phyloP scores from a whole-genome alignment of 2,329 filamentous ascomycete genomes.

The Stagonosporopsis tanaceti region DNA sequence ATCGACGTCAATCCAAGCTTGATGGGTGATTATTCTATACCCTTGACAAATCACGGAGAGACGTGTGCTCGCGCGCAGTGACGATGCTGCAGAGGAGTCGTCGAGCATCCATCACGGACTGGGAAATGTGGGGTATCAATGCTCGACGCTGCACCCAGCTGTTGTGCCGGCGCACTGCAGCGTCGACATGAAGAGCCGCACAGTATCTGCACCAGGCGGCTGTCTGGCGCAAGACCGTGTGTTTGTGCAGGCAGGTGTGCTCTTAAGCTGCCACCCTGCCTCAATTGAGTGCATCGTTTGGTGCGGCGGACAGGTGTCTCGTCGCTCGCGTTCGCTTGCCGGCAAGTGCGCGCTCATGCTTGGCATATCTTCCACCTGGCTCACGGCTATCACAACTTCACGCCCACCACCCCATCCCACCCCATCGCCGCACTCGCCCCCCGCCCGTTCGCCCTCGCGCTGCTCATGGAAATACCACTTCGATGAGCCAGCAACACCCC shows the following conservation, averaged over 20 bases:
- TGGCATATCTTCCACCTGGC: slow-evolving; percentile 15
- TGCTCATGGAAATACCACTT: slow-evolving; percentile 53
- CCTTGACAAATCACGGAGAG: neutral
- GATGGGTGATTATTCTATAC: neutral
- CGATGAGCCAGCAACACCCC: slow-evolving; percentile 63
- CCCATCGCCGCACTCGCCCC: slow-evolving; percentile 28
- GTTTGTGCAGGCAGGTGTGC: neutral
- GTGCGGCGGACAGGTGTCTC: neutral
- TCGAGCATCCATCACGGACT: slow-evolving; percentile 1
- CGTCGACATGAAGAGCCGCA: neutral
- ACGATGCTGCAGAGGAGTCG: neutral
- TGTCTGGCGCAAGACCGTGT: neutral
- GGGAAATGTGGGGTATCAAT: slow-evolving; percentile 19
- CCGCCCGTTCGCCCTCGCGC: slow-evolving; percentile 41
- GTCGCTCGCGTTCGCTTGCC: slow-evolving; percentile 12
- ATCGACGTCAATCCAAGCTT: neutral
- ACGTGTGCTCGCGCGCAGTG: neutral
- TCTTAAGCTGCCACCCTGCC: neutral
- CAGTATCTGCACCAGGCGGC: neutral
- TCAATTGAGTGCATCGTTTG: neutral
- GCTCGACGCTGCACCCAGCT: slow-evolving; percentile 17
- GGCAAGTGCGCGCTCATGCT: slow-evolving; percentile 15
- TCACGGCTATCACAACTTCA: slow-evolving; percentile 30
- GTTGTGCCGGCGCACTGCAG: slow-evolving; percentile 15
- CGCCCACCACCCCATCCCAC: slow-evolving; percentile 26